These are phyloP conservation scores for Leccinum fuscescens DNA, from an alignment of 1,284 basidiomycete species.

Conservation along the genomic window DNA sequence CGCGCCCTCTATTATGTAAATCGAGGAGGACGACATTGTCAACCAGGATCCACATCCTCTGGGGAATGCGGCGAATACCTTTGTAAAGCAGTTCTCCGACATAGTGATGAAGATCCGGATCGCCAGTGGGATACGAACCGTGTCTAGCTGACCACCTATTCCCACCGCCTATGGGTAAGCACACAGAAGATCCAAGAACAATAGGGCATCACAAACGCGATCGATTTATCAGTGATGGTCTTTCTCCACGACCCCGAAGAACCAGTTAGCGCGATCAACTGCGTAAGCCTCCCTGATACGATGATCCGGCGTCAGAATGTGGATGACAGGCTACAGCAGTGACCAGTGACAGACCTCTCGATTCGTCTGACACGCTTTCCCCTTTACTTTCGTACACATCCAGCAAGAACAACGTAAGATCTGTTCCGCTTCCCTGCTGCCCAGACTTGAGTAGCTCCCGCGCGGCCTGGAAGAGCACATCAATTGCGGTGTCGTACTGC, in stretches of 20 bases:
- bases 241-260: conserved; percentile 77
- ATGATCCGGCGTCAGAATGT: conserved; percentile 7
- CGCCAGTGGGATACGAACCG: conserved; percentile 78
- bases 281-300: conserved; percentile 67
- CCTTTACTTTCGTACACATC: conserved; percentile 77
- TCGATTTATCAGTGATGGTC: conserved; percentile 72
- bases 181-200: conserved; percentile 7
- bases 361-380: conserved; percentile 67
- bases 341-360: conserved; percentile 51
- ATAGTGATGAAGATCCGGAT: conserved; percentile 83
- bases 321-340: neutral
- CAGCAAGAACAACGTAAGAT: conserved; percentile 75
- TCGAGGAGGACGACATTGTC: neutral
- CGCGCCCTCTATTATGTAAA: conserved; percentile 55
- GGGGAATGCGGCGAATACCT: conserved; percentile 47
- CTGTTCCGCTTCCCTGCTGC: conserved; percentile 85
- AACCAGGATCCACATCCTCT: neutral
- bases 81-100: conserved; percentile 85
- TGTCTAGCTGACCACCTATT: conserved; percentile 78
- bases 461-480: conserved; percentile 85
- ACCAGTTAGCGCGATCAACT: conserved; percentile 78
- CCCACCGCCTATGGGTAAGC: conserved; percentile 7
- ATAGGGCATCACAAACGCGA: conserved; percentile 56
- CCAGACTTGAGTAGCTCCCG: conserved; percentile 82
- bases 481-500: conserved; percentile 79